Conservation (phyloP, 192 early-diverging fungal genomes). For the Backusella psychrophila region DNA sequence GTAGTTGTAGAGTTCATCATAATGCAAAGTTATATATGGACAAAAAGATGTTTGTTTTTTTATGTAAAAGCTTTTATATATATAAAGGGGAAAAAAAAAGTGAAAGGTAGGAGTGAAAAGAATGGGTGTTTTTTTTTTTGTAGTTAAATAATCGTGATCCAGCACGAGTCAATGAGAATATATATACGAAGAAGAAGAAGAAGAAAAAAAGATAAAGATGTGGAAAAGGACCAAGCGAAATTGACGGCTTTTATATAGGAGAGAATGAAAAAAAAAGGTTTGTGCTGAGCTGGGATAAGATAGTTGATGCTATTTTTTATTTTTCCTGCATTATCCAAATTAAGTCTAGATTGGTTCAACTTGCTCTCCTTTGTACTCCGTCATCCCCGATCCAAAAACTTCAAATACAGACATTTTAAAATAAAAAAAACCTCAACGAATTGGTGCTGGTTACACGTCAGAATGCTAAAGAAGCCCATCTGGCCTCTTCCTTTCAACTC, state of each 20-base stretch:
- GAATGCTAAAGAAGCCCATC: neutral
- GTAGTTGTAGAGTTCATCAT: conserved; percentile 9
- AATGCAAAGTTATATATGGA: neutral
- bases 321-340: conserved; percentile 1
- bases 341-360: conserved; percentile 1
- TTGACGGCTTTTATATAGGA: neutral
- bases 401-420: neutral
- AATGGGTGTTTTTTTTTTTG: neutral
- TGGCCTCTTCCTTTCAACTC: neutral
- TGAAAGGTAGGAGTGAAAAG: neutral
- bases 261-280: neutral
- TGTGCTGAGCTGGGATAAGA: neutral
- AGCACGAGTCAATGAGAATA: neutral
- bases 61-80: neutral
- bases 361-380: neutral
- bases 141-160: neutral
- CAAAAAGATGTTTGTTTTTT: neutral
- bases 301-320: neutral
- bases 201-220: neutral
- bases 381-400: neutral
- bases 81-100: neutral
- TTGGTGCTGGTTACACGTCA: neutral
- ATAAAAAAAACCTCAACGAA: neutral
- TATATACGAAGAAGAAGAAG: neutral
- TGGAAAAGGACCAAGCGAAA: neutral